These are phyloP conservation scores for Cytospora chrysosperma DNA, from an alignment of 2,329 filamentous ascomycete genomes.

Conservation along the genomic window DNA sequence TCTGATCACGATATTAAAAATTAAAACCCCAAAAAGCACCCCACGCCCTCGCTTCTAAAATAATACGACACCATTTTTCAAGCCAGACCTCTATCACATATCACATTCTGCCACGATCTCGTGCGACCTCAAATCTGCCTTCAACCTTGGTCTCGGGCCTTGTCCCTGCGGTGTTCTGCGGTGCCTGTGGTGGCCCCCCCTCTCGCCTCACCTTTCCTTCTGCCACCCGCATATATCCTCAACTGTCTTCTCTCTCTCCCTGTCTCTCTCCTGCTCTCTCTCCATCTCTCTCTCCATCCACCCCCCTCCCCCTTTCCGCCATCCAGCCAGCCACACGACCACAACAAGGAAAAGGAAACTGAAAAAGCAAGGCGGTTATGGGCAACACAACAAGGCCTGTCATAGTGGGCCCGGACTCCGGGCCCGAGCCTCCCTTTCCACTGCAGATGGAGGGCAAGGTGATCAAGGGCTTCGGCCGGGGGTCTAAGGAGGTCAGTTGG, in stretches of 20 bases:
- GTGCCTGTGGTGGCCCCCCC: slow-evolving; percentile 30
- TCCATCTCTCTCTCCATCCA: neutral
- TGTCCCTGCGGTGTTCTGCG: no score
- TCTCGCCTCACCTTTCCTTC: slow-evolving; percentile 29
- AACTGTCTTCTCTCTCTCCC: neutral
- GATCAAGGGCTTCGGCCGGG: slow-evolving; percentile 89
- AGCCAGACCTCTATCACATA: slow-evolving; percentile 20
- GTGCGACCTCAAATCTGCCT: slow-evolving; percentile 20
- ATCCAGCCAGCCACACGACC: neutral
- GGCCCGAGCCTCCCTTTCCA: slow-evolving; percentile 77
- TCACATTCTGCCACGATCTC: slow-evolving; percentile 23
- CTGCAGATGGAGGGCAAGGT: slow-evolving; percentile 82
- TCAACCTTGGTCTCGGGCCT: slow-evolving; percentile 1
- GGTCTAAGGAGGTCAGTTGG: slow-evolving; percentile 76
- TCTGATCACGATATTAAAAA: slow-evolving; percentile 12
- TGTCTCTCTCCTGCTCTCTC: neutral
- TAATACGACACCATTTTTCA: slow-evolving; percentile 10
- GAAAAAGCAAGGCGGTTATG: slow-evolving; percentile 4
- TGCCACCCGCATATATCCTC: neutral
- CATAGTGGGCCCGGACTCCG: slow-evolving; percentile 70
- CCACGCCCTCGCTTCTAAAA: neutral
- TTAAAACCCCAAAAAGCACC: no score
- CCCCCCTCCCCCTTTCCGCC: neutral
- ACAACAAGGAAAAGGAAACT: neutral
- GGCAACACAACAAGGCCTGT: slow-evolving; percentile 57